A percentile compares a stretch with the other conserved stretches of the same genome.
Evolutionary conservation across 2,329 filamentous ascomycete species (phyloP).

Genomic region (Exophiala aquamarina): DNA sequence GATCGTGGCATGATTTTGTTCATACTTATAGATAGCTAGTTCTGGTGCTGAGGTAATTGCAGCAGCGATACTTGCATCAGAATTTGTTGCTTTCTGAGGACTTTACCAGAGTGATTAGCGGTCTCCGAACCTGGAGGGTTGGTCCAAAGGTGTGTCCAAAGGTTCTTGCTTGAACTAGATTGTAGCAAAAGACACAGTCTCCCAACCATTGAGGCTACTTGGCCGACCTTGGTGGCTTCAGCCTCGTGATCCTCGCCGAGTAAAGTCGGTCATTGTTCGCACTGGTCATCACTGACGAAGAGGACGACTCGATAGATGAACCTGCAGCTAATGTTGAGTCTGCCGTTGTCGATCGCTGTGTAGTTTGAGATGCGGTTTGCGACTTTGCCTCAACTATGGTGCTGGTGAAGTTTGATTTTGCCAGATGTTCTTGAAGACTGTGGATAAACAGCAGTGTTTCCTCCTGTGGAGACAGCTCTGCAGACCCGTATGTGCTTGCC

Average conservation of each 20-base stretch:
- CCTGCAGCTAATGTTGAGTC: neutral
- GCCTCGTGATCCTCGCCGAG: slow-evolving; percentile 12
- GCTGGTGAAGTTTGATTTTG: slow-evolving; percentile 9
- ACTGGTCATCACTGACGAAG: neutral
- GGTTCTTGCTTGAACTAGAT: no score
- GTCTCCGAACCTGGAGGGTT: no score
- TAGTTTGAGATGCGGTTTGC: neutral
- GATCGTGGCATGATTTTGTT: no score
- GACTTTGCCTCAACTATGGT: neutral
- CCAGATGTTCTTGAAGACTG: slow-evolving; percentile 16
- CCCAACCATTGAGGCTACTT: no score
- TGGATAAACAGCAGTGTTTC: slow-evolving; percentile 15
- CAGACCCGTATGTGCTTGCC: no score
- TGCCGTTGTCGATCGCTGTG: neutral
- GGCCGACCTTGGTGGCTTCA: slow-evolving; percentile 4
- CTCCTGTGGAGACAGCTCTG: slow-evolving; percentile 10
- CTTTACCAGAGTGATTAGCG: no score
- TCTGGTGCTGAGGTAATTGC: no score
- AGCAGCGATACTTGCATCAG: no score
- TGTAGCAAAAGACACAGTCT: no score
- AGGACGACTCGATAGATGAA: neutral
- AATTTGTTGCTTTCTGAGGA: no score
- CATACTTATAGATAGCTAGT: no score
- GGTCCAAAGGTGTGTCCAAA: no score
- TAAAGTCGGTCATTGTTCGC: neutral